phyloP scores from a whole-genome alignment of 768 basidiomycete genomes.

The Pulveroboletus sp. region DNA sequence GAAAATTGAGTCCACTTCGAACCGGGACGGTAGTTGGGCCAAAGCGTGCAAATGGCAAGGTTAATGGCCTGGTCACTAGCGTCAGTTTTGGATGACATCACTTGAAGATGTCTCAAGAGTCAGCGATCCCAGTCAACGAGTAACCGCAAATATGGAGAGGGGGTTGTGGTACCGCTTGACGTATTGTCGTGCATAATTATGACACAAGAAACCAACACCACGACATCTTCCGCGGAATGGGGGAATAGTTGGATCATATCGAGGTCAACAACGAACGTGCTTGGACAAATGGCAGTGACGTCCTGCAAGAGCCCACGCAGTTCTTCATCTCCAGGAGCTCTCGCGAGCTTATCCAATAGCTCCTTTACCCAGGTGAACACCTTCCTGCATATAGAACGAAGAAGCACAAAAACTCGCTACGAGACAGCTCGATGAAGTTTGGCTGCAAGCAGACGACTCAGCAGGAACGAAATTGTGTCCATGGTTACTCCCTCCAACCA shows the following conservation, averaged over 20 bases:
- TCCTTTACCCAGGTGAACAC: constrained; percentile 35
- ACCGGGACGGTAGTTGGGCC: constrained; percentile 28
- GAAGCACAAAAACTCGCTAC: constrained; percentile 17
- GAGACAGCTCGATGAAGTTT: constrained; percentile 10
- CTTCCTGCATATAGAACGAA: constrained; percentile 29
- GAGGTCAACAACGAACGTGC: constrained; percentile 28
- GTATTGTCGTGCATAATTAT: constrained; percentile 32
- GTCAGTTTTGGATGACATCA: constrained; percentile 6
- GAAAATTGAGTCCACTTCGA: constrained; percentile 21
- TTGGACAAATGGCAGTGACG: constrained; percentile 18
- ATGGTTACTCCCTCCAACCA: constrained; percentile 36
- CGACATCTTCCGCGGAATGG: constrained; percentile 20
- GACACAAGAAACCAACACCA: constrained; percentile 30
- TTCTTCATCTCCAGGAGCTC: background rate
- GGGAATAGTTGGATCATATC: constrained; percentile 9
- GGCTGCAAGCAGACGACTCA: constrained; percentile 33
- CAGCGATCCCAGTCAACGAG: constrained; percentile 31
- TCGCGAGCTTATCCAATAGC: constrained; percentile 21
- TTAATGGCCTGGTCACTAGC: constrained; percentile 22
- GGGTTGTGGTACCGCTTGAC: constrained; percentile 6
- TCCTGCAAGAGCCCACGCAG: constrained; percentile 13
- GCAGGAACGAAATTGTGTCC: constrained; percentile 30
- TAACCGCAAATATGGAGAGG: constrained; percentile 10
- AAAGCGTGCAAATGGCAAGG: constrained; percentile 26
- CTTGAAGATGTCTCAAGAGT: constrained; percentile 21